These are phyloP conservation scores for Gracilaria caudata DNA, from an alignment of 23 red algal genomes.

Conservation along the genomic window DNA sequence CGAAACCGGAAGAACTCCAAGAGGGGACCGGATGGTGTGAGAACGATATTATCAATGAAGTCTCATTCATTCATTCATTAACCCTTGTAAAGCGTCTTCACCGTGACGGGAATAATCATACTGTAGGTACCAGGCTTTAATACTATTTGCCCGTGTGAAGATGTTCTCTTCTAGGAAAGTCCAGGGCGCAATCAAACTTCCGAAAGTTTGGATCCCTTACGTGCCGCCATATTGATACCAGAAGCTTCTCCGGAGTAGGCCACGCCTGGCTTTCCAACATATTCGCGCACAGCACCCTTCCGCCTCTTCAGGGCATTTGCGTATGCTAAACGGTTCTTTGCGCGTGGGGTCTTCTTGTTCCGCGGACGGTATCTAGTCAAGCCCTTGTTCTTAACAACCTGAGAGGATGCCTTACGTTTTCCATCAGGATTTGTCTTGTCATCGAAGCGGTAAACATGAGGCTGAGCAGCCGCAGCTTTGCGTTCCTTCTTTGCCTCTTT, in stretches of 20 bases:
- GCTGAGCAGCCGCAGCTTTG: constrained; percentile 35
- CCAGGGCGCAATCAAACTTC: constrained; percentile 20
- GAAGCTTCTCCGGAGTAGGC: constrained; percentile 64
- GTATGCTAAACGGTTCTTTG: constrained; percentile 64
- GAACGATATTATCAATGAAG: too few relatives aligned
- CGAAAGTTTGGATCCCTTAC: constrained; percentile 56
- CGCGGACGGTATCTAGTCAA: constrained; percentile 60
- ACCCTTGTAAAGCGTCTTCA: too few relatives aligned
- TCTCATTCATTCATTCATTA: too few relatives aligned
- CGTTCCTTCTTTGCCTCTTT: constrained; percentile 46
- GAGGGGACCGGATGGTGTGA: too few relatives aligned
- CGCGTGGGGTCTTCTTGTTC: constrained; percentile 69
- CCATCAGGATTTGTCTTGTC: constrained; percentile 49
- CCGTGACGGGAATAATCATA: too few relatives aligned
- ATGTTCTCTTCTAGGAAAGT: neutral
- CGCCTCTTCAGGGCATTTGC: constrained; percentile 46
- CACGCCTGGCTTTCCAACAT: constrained; percentile 32
- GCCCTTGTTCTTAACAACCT: constrained; percentile 69
- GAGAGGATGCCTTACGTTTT: constrained; percentile 44
- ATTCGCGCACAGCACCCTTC: constrained; percentile 64
- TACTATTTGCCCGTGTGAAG: neutral
- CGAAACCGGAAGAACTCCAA: neutral
- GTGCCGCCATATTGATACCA: constrained; percentile 67
- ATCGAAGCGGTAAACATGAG: constrained; percentile 66
- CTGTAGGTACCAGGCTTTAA: too few relatives aligned